Evolutionary conservation across 2,329 filamentous ascomycete species (phyloP).

Genomic region (Xylariales sp.): DNA sequence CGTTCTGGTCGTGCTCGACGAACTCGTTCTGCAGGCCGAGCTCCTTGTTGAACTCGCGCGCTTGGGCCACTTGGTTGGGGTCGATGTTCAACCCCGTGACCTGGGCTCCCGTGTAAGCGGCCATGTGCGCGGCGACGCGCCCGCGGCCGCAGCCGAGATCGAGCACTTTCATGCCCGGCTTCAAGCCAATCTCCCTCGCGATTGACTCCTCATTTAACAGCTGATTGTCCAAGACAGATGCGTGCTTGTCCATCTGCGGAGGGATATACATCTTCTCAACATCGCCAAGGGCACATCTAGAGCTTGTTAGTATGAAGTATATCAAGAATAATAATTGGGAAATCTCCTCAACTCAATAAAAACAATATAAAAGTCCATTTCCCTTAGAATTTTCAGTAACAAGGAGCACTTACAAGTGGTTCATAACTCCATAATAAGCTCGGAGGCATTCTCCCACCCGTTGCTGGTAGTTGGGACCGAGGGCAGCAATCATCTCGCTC

Average conservation of each 20-base stretch:
- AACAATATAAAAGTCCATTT: no score
- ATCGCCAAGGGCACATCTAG: constrained; percentile 40
- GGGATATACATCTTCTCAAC: constrained; percentile 58
- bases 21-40: constrained; percentile 37
- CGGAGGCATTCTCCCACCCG: constrained; percentile 47
- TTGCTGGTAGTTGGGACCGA: constrained; percentile 44
- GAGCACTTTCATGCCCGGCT: constrained; percentile 39
- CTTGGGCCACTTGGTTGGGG: constrained; percentile 38
- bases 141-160: constrained; percentile 50
- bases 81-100: constrained; percentile 52
- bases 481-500: constrained; percentile 38
- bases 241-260: constrained; percentile 45
- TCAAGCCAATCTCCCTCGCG: constrained; percentile 39
- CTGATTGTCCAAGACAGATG: constrained; percentile 46
- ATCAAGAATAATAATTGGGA: no score
- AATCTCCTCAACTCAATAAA: no score
- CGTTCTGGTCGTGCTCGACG: constrained; percentile 46
- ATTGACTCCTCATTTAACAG: constrained; percentile 48
- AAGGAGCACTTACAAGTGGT: constrained; percentile 37
- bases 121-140: constrained; percentile 49
- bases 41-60: constrained; percentile 23
- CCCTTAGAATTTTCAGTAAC: no score
- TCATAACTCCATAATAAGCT: constrained; percentile 49
- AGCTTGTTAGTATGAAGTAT: no score
- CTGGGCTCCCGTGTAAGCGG: constrained; percentile 38